Base-by-base conservation (phyloP, 2,329 filamentous ascomycete species). In the Hypomyces perniciosus region DNA sequence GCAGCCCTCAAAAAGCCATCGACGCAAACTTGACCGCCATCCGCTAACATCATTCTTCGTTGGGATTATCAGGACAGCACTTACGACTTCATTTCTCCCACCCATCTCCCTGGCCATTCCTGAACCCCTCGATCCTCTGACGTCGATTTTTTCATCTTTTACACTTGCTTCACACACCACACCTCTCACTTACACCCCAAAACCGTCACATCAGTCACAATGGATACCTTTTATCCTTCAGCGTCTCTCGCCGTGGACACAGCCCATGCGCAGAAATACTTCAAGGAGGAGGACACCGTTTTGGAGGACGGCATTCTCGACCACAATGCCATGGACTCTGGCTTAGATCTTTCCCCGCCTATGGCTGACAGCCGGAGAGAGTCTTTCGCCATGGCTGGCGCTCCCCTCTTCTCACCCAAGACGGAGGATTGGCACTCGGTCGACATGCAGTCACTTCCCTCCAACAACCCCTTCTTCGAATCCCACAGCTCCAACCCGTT, bases 401-500 rank as follows among this genome's bases (percentile, higher is more conserved):
- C 61, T 40, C 69, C 79, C 52, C 71, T 85, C 57, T 84, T 85
- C 72, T 85, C 81, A 20, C 81, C 81, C 57, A 85, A 85, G 69
- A 74, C 76, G 8, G 81, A 85, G 60, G 67, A 82, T 58, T 85
- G 81, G 81, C 77, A 80, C 54, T 76, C 79, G 12, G 76, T 83
- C 53, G 81, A 84, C 55, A 82, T 84, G 80, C 80, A 83, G 65
- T 79, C 79, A 12, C 70, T 81, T 50, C 76, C 78, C 10, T 83
- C 81, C 51, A 83, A 80, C 68, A 83, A 83, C 68, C 78, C 81
- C 35, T 84, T 83, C 70, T 66, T 80, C 61, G 78, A 79, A 56
- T 73, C 72, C 62, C 76, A 71, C 71, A 81, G 75, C 71, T 82
- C 82, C 71, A 81, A 76, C 71, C 81, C 81, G 45, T 91, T 87